Base-by-base conservation (phyloP, 108 stramenopile genomes). In the Pseudonitzschia delicatissima region DNA sequence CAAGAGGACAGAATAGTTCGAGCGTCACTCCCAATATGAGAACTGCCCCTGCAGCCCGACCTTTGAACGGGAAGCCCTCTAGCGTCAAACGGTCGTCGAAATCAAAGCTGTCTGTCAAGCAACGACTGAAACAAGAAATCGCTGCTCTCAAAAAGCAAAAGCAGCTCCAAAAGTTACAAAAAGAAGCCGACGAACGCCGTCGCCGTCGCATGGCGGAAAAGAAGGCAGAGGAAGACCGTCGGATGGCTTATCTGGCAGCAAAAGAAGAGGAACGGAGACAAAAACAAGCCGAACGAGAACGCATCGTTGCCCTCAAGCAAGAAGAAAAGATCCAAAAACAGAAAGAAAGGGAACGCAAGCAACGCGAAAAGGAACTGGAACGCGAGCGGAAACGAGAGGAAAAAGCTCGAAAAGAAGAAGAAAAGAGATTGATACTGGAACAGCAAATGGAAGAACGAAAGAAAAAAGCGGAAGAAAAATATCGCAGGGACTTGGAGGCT, bases 51-150 rank as follows among this genome's bases (percentile, higher is more conserved):
- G n/a, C 31, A 32, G 31, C 2, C 31, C n/a, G n/a, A n/a, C n/a
- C n/a, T n/a, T n/a, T n/a, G n/a, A n/a, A n/a, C n/a, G n/a, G n/a
- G n/a, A n/a, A n/a, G n/a, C n/a, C n/a, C n/a, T n/a, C n/a, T n/a
- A 27, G 57, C 58, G 23, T 8, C 47, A 35, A 20, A 58, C 35
- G 53, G 21, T 26, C 37, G 35, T 15, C 20, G 13, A 40, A 55
- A 33, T 29, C 31, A 11, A 36, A 34, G n/a, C n/a, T 31, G 15
- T 45, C 62, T 6, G 73, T 86, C 50, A 83, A 81, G 72, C 67
- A 77, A 23, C 67, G 75, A 67, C 68, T 85, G 28, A 87, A 87
- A 62, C 74, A 80, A 37, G 80, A 87, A 67, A 85, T 87, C 57
- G 79, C 79, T 28, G 39, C 59, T 31, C 67, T 87, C 59, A 82